These are phyloP conservation scores for Tylopilus sp. DNA, from an alignment of 1,284 basidiomycete species.

Conservation along the genomic window DNA sequence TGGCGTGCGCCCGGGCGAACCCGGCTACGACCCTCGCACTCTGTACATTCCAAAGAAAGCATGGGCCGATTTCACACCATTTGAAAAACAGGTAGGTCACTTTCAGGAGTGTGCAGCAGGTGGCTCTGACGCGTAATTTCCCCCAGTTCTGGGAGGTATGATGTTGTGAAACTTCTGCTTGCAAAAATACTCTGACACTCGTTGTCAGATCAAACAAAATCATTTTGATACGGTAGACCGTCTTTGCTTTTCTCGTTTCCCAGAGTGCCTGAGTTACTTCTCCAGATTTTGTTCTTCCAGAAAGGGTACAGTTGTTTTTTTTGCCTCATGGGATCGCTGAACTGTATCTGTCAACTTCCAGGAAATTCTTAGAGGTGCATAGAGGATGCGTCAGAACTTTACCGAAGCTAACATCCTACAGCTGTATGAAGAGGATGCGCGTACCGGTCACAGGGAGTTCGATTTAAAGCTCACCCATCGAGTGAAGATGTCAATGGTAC, in stretches of 20 bases:
- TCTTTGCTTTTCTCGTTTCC: background rate
- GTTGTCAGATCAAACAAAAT: conserved; percentile 80
- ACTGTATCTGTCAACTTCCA: conserved; percentile 20
- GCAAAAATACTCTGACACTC: background rate
- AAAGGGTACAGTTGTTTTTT: conserved; percentile 64
- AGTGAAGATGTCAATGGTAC: conserved; percentile 98
- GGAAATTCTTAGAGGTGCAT: conserved; percentile 68
- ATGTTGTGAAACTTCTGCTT: background rate
- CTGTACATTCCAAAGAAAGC: conserved; percentile 76
- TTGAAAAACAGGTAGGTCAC: conserved; percentile 79
- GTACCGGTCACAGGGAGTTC: conserved; percentile 87
- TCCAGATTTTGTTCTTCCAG: conserved; percentile 91
- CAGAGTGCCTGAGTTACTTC: conserved; percentile 10
- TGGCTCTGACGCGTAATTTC: background rate
- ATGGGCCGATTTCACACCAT: conserved; percentile 89
- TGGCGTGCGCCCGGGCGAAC: conserved; percentile 71
- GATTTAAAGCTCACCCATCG: conserved; percentile 87
- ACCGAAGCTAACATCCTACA: conserved; percentile 38
- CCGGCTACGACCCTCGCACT: conserved; percentile 92
- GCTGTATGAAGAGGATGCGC: conserved; percentile 94
- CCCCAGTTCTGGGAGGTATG: conserved; percentile 84
- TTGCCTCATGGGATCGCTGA: conserved; percentile 1
- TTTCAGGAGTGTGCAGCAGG: background rate
- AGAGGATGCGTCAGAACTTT: background rate
- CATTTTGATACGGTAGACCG: conserved; percentile 78